These are phyloP conservation scores for Hansenula sp. DNA, from an alignment of 1,139 yeast species.

Conservation along the genomic window DNA sequence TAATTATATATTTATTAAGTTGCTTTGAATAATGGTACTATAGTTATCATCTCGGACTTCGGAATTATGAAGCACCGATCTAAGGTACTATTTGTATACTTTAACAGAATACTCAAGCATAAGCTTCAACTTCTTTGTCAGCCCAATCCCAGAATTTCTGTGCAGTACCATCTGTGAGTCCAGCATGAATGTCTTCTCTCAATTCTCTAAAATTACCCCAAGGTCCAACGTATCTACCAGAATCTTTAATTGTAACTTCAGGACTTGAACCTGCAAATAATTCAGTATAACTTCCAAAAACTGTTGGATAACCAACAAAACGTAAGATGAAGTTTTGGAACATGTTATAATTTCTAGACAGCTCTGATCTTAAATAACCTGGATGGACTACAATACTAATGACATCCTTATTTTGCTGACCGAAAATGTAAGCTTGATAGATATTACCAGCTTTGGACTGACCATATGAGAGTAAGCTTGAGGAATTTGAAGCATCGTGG, in stretches of 20 bases:
- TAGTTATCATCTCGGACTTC: no score
- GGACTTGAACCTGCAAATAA: conserved; percentile 37
- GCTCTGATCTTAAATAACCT: not conserved
- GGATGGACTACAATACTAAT: conserved; percentile 28
- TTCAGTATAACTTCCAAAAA: conserved; percentile 39
- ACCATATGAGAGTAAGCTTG: conserved; percentile 27
- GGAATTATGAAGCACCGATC: no score
- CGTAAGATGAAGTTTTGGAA: conserved; percentile 6
- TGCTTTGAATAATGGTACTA: no score
- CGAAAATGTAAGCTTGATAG: conserved; percentile 39
- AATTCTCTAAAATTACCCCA: conserved; percentile 28
- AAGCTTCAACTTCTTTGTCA: conserved; percentile 20
- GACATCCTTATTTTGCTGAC: conserved; percentile 29
- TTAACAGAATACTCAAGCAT: no score
- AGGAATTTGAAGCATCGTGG: conserved; percentile 10
- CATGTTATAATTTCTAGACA: not conserved
- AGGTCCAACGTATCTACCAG: conserved; percentile 29
- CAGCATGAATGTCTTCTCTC: conserved; percentile 28
- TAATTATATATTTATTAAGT: no score
- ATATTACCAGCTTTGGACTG: conserved; percentile 46
- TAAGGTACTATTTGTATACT: no score
- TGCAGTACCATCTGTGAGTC: conserved; percentile 27
- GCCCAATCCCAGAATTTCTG: conserved; percentile 27
- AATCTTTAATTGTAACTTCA: conserved; percentile 22
- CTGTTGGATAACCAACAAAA: conserved; percentile 22